These are phyloP conservation scores for Aspergillus chevalieri DNA, from an alignment of 2,329 filamentous ascomycete genomes.

Conservation along the genomic window DNA sequence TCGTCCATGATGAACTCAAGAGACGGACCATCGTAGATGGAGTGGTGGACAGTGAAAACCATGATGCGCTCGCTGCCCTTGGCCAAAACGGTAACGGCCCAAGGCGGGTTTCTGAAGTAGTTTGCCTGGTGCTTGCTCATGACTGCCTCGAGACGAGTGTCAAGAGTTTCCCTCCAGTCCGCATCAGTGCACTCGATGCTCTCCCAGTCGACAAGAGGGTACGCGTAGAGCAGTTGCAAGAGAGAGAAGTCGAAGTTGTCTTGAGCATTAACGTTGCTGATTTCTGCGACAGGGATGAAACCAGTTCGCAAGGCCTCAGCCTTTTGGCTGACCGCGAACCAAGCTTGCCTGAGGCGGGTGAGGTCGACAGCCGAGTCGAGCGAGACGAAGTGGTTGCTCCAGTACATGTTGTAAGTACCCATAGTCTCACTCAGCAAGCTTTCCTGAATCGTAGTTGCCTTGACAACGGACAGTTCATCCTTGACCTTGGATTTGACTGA, in stretches of 20 bases:
- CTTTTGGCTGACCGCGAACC: slow-evolving; percentile 23
- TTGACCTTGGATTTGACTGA: slow-evolving; percentile 9
- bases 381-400: slow-evolving; percentile 35
- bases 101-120: slow-evolving; percentile 29
- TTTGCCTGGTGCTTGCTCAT: slow-evolving; percentile 19
- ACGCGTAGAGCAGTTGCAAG: slow-evolving; percentile 24
- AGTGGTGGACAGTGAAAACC: slow-evolving; percentile 33
- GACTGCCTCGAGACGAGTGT: slow-evolving; percentile 16
- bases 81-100: slow-evolving; percentile 31
- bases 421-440: slow-evolving; percentile 36
- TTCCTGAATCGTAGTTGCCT: slow-evolving; percentile 33
- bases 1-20: slow-evolving; percentile 23
- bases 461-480: slow-evolving; percentile 18
- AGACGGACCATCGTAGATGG: slow-evolving; percentile 28
- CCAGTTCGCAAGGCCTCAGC: slow-evolving; percentile 33
- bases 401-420: slow-evolving; percentile 49
- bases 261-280: slow-evolving; percentile 4
- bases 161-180: slow-evolving; percentile 10
- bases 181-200: slow-evolving; percentile 8
- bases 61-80: slow-evolving; percentile 19
- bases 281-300: slow-evolving; percentile 28
- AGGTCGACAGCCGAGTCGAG: slow-evolving; percentile 23
- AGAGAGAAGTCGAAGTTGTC: slow-evolving; percentile 14
- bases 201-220: slow-evolving; percentile 22
- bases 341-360: slow-evolving; percentile 24